Conservation (phyloP, 1,139 yeast species). For the Sugiyamaella neomexicana region DNA sequence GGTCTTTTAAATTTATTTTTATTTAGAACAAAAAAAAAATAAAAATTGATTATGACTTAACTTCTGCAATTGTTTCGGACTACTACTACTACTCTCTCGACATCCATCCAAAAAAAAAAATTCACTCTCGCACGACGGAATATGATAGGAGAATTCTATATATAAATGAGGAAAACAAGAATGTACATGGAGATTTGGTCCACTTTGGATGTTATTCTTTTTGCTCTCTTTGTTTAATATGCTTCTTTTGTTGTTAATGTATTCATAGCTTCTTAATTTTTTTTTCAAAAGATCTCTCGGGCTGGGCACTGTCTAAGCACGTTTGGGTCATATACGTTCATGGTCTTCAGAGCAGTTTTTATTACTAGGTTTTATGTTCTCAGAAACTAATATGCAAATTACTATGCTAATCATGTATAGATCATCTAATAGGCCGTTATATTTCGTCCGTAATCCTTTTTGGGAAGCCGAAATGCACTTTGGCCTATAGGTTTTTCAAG, state of each 20-base stretch:
- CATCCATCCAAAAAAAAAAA: neutral
- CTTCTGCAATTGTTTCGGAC: too few species aligned
- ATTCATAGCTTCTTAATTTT: slow-evolving; percentile 8
- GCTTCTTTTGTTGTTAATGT: slow-evolving; percentile 16
- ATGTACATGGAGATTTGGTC: slow-evolving; percentile 10
- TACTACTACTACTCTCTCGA: too few species aligned
- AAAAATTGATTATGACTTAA: slow-evolving; percentile 2
- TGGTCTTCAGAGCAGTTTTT: too few species aligned
- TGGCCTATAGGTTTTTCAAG: slow-evolving; percentile 27
- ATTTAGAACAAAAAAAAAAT: slow-evolving; percentile 8
- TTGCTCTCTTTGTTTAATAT: neutral
- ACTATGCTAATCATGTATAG: neutral
- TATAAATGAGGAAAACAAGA: slow-evolving; percentile 3
- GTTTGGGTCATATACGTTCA: neutral
- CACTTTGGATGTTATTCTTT: slow-evolving; percentile 13
- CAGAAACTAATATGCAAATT: neutral
- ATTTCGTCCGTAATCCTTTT: slow-evolving; percentile 12
- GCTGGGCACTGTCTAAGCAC: slow-evolving; percentile 5
- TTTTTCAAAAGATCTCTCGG: neutral
- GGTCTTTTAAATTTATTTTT: slow-evolving; percentile 51
- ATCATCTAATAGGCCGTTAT: slow-evolving; percentile 4
- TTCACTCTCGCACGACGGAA: slow-evolving; percentile 4
- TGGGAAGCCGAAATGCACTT: slow-evolving; percentile 23
- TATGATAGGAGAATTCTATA: slow-evolving; percentile 3
- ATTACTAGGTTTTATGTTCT: too few species aligned